Conservation (phyloP, 1,284 basidiomycete species). For the Veloboletus limbatus region DNA sequence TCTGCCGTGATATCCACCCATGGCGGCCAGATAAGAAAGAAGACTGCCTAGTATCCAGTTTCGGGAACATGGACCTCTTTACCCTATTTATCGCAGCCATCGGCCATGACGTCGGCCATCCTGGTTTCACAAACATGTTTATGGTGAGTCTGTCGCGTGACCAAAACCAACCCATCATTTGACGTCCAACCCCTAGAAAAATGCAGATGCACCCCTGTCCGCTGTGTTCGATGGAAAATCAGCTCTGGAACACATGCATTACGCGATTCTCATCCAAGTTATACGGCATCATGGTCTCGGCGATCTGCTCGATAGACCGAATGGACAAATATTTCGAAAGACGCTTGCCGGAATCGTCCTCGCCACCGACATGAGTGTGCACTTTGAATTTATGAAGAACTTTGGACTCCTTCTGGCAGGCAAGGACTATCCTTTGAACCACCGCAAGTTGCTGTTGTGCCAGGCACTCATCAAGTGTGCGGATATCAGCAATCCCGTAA, state of each 20-base stretch:
- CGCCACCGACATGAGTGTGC: constrained; percentile 91
- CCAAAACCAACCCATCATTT: constrained; percentile 4
- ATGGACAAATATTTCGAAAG: constrained; percentile 59
- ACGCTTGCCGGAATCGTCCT: constrained; percentile 78
- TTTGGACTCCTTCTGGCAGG: constrained; percentile 50
- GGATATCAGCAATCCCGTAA: constrained; percentile 93
- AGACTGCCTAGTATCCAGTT: constrained; percentile 49
- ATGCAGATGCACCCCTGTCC: constrained; percentile 84
- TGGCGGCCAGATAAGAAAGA: constrained; percentile 49
- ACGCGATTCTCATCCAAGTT: constrained; percentile 76
- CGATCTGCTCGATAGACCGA: constrained; percentile 55
- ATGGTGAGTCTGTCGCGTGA: constrained; percentile 59
- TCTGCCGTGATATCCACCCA: constrained; percentile 38
- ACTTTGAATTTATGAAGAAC: constrained; percentile 77
- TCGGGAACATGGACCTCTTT: constrained; percentile 72
- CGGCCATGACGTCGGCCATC: constrained; percentile 94
- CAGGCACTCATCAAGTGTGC: constrained; percentile 94
- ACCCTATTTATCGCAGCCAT: constrained; percentile 86
- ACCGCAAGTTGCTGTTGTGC: constrained; percentile 72
- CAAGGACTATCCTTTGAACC: constrained; percentile 38
- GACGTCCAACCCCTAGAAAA: constrained; percentile 61
- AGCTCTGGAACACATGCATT: constrained; percentile 92
- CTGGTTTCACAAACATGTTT: constrained; percentile 87
- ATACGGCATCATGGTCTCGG: constrained; percentile 80
- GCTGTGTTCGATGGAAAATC: constrained; percentile 87